These are phyloP conservation scores for Davidsoniella australis DNA, from an alignment of 2,329 filamentous ascomycete species.

Conservation along the genomic window DNA sequence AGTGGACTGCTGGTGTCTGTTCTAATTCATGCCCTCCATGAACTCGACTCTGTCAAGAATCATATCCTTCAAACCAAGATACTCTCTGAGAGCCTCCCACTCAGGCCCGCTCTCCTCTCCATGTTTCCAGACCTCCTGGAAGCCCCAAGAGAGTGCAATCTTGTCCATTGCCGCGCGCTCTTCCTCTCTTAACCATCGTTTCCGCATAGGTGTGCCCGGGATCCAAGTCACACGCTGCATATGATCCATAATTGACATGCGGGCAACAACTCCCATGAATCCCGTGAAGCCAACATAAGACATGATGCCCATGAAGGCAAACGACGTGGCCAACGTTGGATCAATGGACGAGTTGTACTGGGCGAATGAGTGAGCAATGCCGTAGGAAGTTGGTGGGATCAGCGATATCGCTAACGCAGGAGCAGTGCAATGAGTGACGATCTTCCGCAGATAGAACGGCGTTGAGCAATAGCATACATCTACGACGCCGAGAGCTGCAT, in stretches of 20 bases:
- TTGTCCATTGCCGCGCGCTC: constrained; percentile 76
- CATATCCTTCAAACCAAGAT: constrained; percentile 71
- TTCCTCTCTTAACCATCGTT: constrained; percentile 78
- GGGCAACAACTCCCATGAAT: constrained; percentile 66
- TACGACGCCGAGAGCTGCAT: constrained; percentile 59
- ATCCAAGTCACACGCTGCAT: constrained; percentile 90
- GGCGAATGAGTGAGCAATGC: constrained; percentile 39
- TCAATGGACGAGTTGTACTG: constrained; percentile 69
- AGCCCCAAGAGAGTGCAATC: constrained; percentile 81
- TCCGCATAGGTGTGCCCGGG: constrained; percentile 59
- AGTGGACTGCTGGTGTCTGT: too few species aligned
- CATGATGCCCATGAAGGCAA: constrained; percentile 64
- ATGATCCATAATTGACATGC: constrained; percentile 82
- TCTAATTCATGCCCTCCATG: constrained; percentile 65
- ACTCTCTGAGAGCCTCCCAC: constrained; percentile 75
- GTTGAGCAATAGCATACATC: constrained; percentile 49
- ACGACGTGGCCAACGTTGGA: constrained; percentile 50
- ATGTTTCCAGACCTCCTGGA: constrained; percentile 59
- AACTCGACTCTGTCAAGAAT: constrained; percentile 74
- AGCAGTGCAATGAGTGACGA: constrained; percentile 44
- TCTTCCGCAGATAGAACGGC: constrained; percentile 50
- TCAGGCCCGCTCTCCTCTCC: constrained; percentile 85
- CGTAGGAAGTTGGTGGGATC: constrained; percentile 52
- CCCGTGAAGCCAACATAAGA: constrained; percentile 71
- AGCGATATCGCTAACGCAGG: constrained; percentile 40